phyloP scores from a whole-genome alignment of 225 moss, liverwort and hornwort species.

The Takakia lepidozioides region DNA sequence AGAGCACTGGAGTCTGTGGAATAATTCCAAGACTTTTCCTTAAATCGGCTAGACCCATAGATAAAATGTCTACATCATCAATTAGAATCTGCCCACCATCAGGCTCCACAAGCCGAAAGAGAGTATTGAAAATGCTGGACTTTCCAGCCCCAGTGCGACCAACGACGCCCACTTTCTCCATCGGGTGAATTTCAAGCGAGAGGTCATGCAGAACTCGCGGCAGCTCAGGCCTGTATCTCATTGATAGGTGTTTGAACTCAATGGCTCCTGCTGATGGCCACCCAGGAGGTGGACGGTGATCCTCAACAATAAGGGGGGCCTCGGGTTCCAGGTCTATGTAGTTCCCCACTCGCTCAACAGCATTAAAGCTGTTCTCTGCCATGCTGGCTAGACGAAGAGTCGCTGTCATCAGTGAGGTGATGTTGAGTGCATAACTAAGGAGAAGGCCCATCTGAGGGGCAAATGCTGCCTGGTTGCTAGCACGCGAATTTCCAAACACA shows the following conservation, averaged over 20 bases:
- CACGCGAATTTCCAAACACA: conserved; percentile 57
- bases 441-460: conserved; percentile 83
- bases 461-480: conserved; percentile 45
- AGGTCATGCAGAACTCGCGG: conserved; percentile 68
- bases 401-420: conserved; percentile 61
- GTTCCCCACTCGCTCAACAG: conserved; percentile 69
- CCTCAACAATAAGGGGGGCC: conserved; percentile 50
- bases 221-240: conserved; percentile 63
- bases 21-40: conserved; percentile 60
- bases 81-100: conserved; percentile 56
- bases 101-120: conserved; percentile 66
- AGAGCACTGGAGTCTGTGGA: conserved; percentile 62
- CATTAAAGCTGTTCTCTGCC: conserved; percentile 76
- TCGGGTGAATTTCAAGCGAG: conserved; percentile 42
- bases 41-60: conserved; percentile 53
- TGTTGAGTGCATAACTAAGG: conserved; percentile 62
- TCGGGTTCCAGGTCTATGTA: conserved; percentile 51
- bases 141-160: conserved; percentile 81
- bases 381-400: conserved; percentile 59
- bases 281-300: conserved; percentile 46
- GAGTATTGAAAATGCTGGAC: conserved; percentile 64
- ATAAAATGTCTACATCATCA: conserved; percentile 43
- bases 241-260: conserved; percentile 40
- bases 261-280: conserved; percentile 65
- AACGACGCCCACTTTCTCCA: conserved; percentile 66